Evolutionary conservation across 2,329 filamentous ascomycete genomes (phyloP), one percentile per base, ranked within the genome.

Genomic region (Didymella segeticola): DNA sequence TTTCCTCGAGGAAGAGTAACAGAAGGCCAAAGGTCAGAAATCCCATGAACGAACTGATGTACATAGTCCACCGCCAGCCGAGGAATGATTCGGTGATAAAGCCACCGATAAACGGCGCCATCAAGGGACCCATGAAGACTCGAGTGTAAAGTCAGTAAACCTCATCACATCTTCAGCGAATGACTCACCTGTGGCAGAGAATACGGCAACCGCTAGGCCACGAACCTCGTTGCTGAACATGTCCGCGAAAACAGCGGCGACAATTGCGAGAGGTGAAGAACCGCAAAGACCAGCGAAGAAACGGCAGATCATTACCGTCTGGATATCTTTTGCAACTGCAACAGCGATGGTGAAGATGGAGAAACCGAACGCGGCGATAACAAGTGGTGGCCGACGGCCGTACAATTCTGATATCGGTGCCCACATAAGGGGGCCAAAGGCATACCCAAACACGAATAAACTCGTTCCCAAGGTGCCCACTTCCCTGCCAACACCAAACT

Each of bases 11-110:
- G 68, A 86, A 83, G 30, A 85, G 60, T 0, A 83, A 33, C 36
- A 82, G 76, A 9, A 84, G 63, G 0, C 72, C 64, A 11, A 83
- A 77, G 2, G 79, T 77, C 4, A 72, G 15, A 53, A 80, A 83
- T n/a, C 82, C 83, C 80, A 86, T 83, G 60, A 86, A 79, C 0
- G 78, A 78, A 3, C 77, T 76, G 31, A 86, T 77, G 60, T 83
- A 83, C 34, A 79, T 73, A 2, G 82, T 83, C 80, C 81, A 84
- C 15, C 82, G 75, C 82, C 82, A 84, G 22, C 81, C 81, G 1
- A 83, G 72, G 11, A 73, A 65, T 19, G 75, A 78, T 15, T 76
- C 67, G 29, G 79, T 76, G 55, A 82, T 81, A 67, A 83, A 84
- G 7, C 82, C 82, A 30, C 80, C 80, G 31, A 83, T 79, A 47